Conservation (phyloP, 169 alveolate species). For the Plasmodium adleri region DNA sequence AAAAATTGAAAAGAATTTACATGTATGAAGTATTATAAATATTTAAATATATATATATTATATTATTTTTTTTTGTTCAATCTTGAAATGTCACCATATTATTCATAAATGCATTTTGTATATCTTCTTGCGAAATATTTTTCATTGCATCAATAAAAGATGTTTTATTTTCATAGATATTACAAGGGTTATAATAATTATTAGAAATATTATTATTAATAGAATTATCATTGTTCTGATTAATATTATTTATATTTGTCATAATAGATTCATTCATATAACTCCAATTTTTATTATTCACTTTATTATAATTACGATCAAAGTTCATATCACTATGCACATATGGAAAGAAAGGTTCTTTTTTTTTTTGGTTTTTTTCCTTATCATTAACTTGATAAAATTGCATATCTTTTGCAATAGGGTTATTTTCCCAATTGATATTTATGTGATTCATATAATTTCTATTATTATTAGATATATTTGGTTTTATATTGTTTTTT, state of each 20-base stretch:
- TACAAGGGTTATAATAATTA: background rate
- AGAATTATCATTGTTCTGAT: background rate
- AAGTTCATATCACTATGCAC: slow-evolving; percentile 4
- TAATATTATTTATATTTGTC: background rate
- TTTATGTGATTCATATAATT: background rate
- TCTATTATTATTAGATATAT: background rate
- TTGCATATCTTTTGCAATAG: background rate
- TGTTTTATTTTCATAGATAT: background rate
- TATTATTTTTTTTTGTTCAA: background rate
- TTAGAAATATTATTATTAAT: background rate
- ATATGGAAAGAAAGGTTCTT: background rate
- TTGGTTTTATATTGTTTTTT: background rate
- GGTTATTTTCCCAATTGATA: background rate
- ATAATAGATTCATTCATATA: background rate
- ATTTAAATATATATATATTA: background rate
- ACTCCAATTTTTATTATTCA: slow-evolving; percentile 3
- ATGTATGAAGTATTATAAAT: too few species aligned
- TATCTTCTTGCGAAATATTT: background rate
- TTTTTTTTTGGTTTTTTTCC: slow-evolving; percentile 8
- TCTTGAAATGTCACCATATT: slow-evolving; percentile 6
- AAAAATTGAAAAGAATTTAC: too few species aligned
- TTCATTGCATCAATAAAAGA: background rate
- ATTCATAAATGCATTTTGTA: slow-evolving; percentile 6
- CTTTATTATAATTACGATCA: slow-evolving; percentile 11
- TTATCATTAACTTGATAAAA: background rate